Conservation (phyloP, 306 rosid species). For the Lupinus albus region DNA sequence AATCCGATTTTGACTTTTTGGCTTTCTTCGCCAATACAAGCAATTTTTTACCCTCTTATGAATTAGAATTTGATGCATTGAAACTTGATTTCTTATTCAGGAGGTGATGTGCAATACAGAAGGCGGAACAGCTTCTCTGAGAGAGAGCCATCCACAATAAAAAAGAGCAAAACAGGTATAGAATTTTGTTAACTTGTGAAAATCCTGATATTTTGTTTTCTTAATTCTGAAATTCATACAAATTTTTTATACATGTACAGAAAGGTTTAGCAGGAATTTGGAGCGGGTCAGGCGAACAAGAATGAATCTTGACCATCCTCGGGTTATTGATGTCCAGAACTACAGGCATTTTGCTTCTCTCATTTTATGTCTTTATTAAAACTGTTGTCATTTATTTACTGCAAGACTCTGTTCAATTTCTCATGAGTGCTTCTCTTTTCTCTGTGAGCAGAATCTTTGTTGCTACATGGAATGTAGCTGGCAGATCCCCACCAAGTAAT, state of each 20-base stretch:
- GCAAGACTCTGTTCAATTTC: slow-evolving; percentile 32
- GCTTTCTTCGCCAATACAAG: slow-evolving; percentile 27
- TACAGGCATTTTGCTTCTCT: slow-evolving; percentile 62
- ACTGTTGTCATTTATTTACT: too few relatives aligned
- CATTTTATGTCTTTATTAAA: neutral
- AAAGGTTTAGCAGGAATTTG: slow-evolving; percentile 69
- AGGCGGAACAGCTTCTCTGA: slow-evolving; percentile 91
- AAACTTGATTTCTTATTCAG: slow-evolving; percentile 54
- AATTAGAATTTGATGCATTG: slow-evolving; percentile 39
- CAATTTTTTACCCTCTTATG: slow-evolving; percentile 4
- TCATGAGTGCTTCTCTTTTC: slow-evolving; percentile 36
- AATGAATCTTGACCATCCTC: slow-evolving; percentile 96
- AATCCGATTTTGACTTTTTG: neutral
- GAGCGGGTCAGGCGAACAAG: slow-evolving; percentile 70
- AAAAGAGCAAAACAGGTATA: slow-evolving; percentile 95
- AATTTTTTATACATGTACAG: slow-evolving; percentile 54
- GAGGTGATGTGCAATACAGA: slow-evolving; percentile 70
- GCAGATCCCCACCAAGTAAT: slow-evolving; percentile 92
- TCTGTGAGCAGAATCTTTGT: slow-evolving; percentile 72
- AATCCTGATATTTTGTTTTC: neutral
- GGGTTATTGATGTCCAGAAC: slow-evolving; percentile 92
- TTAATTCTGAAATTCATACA: neutral
- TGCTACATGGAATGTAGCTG: slow-evolving; percentile 99
- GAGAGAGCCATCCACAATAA: slow-evolving; percentile 85
- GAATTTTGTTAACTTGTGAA: slow-evolving; percentile 25